These are phyloP conservation scores for Gryganskiella cystojenkinii DNA, from an alignment of 192 early-diverging fungal species.

Conservation along the genomic window DNA sequence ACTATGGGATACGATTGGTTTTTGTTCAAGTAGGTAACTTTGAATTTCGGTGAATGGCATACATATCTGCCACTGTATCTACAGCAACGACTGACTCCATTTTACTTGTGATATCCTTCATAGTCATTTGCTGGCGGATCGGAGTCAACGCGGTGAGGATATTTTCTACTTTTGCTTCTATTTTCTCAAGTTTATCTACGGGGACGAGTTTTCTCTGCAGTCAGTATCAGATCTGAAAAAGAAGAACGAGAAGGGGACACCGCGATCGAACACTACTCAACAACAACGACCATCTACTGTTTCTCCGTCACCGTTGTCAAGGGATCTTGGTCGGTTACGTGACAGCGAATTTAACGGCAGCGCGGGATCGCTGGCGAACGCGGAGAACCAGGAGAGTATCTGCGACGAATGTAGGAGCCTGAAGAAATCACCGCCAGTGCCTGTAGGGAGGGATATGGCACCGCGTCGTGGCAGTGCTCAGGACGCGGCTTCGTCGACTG, in stretches of 20 bases:
- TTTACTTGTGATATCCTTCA: background rate
- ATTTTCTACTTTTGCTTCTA: slow-evolving; percentile 57
- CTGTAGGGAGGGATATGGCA: slow-evolving; percentile 12
- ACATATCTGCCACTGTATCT: no score
- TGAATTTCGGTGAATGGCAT: no score
- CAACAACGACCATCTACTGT: background rate
- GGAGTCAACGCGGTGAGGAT: slow-evolving; percentile 50
- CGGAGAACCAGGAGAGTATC: slow-evolving; percentile 1
- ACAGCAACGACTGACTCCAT: background rate
- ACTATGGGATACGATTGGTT: slow-evolving; percentile 56
- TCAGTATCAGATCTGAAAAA: slow-evolving; percentile 27
- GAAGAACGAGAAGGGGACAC: background rate
- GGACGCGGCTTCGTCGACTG: slow-evolving; percentile 39
- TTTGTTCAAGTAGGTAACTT: slow-evolving; percentile 50
- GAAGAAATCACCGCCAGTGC: slow-evolving; percentile 14
- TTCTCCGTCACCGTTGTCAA: slow-evolving; percentile 21
- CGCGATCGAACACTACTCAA: slow-evolving; percentile 4
- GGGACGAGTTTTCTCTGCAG: slow-evolving; percentile 43
- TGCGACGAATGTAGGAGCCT: slow-evolving; percentile 29
- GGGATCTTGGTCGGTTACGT: slow-evolving; percentile 27
- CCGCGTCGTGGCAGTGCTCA: slow-evolving; percentile 6
- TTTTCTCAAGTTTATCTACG: slow-evolving; percentile 48
- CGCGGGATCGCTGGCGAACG: background rate
- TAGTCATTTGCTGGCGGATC: slow-evolving; percentile 48
- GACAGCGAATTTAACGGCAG: background rate